These are phyloP conservation scores for Jaminaea rosea DNA, from an alignment of 1,284 basidiomycete species.

Conservation along the genomic window DNA sequence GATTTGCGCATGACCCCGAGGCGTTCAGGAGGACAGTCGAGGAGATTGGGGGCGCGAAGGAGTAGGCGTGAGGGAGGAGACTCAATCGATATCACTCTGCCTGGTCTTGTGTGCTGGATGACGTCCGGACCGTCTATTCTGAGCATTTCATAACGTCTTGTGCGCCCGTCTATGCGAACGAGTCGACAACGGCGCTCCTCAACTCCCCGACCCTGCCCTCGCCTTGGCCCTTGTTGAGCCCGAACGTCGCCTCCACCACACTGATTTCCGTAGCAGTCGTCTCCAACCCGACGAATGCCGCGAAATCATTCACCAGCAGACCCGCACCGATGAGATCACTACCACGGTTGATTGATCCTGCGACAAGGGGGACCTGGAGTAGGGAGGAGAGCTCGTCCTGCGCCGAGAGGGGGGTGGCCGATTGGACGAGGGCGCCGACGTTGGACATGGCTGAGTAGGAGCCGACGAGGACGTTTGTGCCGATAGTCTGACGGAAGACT, in stretches of 20 bases:
- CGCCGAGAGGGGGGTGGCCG: conserved; percentile 90
- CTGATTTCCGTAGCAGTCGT: conserved; percentile 93
- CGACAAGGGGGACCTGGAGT: conserved; percentile 88
- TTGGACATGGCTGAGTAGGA: conserved; percentile 91
- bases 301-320: conserved; percentile 97
- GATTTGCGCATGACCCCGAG: conserved; percentile 37
- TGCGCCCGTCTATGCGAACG: conserved; percentile 26
- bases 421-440: conserved; percentile 93
- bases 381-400: conserved; percentile 94
- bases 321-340: conserved; percentile 96
- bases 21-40: conserved; percentile 29
- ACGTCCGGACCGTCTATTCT: background rate
- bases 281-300: conserved; percentile 61
- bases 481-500: conserved; percentile 95
- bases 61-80: too few species aligned
- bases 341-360: conserved; percentile 95
- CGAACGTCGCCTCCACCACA: conserved; percentile 95
- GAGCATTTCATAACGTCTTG: background rate
- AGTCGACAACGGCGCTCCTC: conserved; percentile 42
- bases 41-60: too few species aligned
- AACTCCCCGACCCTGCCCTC: conserved; percentile 40
- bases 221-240: conserved; percentile 23
- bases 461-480: conserved; percentile 84
- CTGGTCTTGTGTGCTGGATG: background rate
- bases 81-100: too few species aligned